Evolutionary conservation across 2,329 filamentous ascomycete genomes (phyloP).

Genomic region (Domatiomyces catenatus): DNA sequence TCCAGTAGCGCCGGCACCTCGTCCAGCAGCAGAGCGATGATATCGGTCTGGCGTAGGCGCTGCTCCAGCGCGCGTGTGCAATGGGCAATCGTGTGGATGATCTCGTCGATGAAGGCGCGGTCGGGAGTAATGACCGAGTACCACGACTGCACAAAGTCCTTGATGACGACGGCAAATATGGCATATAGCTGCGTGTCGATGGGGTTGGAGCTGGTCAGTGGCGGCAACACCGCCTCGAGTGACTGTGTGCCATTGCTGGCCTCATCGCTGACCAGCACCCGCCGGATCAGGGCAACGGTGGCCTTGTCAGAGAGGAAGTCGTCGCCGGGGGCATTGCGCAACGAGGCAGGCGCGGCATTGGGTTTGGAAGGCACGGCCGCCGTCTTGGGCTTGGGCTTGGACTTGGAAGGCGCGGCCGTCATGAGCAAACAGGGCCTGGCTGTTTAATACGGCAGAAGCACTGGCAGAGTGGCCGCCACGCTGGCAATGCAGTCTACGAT

Average conservation of each 20-base stretch:
- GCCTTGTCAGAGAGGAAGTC: constrained; percentile 56
- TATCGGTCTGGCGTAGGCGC: constrained; percentile 63
- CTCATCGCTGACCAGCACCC: constrained; percentile 60
- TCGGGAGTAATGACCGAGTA: constrained; percentile 86
- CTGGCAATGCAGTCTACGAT: neutral
- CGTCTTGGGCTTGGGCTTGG: no score
- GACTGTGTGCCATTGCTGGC: constrained; percentile 37
- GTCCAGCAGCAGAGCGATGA: constrained; percentile 70
- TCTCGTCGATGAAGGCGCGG: constrained; percentile 70
- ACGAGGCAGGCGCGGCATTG: neutral
- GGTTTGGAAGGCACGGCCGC: no score
- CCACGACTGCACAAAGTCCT: constrained; percentile 85
- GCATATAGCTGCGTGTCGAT: constrained; percentile 89
- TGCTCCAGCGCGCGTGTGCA: constrained; percentile 79
- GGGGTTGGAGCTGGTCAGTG: constrained; percentile 84
- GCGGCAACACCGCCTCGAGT: constrained; percentile 71
- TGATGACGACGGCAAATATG: constrained; percentile 73
- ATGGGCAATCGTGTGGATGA: constrained; percentile 82
- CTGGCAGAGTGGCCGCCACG: neutral
- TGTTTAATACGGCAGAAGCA: neutral
- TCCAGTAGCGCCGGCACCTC: constrained; percentile 73
- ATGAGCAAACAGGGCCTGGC: neutral
- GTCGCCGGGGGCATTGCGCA: constrained; percentile 19
- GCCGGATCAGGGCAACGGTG: constrained; percentile 67
- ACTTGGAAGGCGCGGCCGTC: neutral